phyloP scores from a whole-genome alignment of 1,284 basidiomycete species.

The Athelia psychrophila region DNA sequence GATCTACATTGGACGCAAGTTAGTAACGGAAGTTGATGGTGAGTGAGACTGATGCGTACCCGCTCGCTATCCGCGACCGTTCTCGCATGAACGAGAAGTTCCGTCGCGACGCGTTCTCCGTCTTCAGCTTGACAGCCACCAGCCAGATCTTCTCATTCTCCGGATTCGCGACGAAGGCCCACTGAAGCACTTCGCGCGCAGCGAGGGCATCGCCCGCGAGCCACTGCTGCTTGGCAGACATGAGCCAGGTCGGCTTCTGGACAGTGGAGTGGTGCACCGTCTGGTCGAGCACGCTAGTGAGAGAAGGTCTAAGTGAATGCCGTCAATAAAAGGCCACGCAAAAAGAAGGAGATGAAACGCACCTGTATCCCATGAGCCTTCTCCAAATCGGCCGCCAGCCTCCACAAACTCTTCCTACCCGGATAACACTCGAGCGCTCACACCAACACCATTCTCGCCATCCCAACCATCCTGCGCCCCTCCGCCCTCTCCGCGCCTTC shows the following conservation, averaged over 20 bases:
- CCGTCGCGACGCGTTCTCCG: slow-evolving; percentile 88
- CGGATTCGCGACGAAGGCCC: slow-evolving; percentile 92
- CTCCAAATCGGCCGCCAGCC: slow-evolving; percentile 88
- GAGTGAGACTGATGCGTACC: slow-evolving; percentile 46
- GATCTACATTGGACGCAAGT: slow-evolving; percentile 53
- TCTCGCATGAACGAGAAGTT: slow-evolving; percentile 85
- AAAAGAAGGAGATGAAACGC: slow-evolving; percentile 17
- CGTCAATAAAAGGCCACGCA: slow-evolving; percentile 4
- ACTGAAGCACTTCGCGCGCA: slow-evolving; percentile 83
- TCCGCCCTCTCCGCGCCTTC: slow-evolving; percentile 78
- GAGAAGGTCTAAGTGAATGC: slow-evolving; percentile 52
- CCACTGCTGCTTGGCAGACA: slow-evolving; percentile 97
- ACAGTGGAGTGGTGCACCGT: slow-evolving; percentile 90
- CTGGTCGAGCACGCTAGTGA: slow-evolving; percentile 80
- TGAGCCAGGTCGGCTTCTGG: slow-evolving; percentile 98
- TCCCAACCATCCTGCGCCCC: slow-evolving; percentile 76
- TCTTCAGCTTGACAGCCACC: slow-evolving; percentile 94
- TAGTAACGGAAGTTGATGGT: slow-evolving; percentile 9
- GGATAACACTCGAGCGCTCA: slow-evolving; percentile 93
- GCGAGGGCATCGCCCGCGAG: slow-evolving; percentile 82
- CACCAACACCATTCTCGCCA: slow-evolving; percentile 84
- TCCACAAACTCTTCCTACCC: slow-evolving; percentile 81
- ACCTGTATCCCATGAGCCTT: slow-evolving; percentile 84
- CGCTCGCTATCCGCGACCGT: slow-evolving; percentile 88
- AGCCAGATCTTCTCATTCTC: slow-evolving; percentile 98